Base-by-base conservation (phyloP, 306 rosid species). In the Cucurbita maxima region DNA sequence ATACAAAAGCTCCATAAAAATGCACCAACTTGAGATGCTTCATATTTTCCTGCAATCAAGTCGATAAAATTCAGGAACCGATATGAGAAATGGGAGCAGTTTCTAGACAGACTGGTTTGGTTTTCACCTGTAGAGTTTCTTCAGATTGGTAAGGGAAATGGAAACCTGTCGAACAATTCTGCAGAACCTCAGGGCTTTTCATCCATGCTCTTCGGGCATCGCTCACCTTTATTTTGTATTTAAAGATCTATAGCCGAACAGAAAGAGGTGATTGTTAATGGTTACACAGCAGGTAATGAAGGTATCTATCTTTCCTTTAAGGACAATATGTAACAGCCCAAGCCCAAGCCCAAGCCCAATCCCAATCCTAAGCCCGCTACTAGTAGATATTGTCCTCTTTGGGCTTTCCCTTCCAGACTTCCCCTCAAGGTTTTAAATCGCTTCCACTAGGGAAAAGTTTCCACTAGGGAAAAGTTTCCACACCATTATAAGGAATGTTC, bases 91-190 rank as follows among this genome's bases (percentile, higher is more conserved):
- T 1, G n/a, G 36, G 12, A 52, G 75, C 34, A 52, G 75, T 53
- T 36, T 20, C 7, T 56, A 12, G 14, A 40, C 8, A 73, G 52
- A 73, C 38, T 40, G 25, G 7, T 54, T 40, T 40, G 25, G 13
- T 54, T 36, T 70, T 41, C 68, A 93, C 98, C 96, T 90, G 89
- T 47, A 77, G 45, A 58, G 75, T 82, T 75, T 77, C 88, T 57
- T 77, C 87, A 34, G 74, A 58, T 68, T 82, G 75, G 19, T 74
- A 67, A 56, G 96, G 94, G 77, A 93, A 90, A 71, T 80, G 85
- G 82, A 93, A 86, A 44, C 98, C 98, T 7, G 82, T 86, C 16
- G 98, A 93, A 81, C 98, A 90, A 78, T 88, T 93, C 73, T 77
- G 82, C 84, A 88, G 74, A 34, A 80, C 74, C 80, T 93, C 98